These are phyloP conservation scores for Alternaria postmessia DNA, from an alignment of 2,329 filamentous ascomycete genomes.

Conservation along the genomic window DNA sequence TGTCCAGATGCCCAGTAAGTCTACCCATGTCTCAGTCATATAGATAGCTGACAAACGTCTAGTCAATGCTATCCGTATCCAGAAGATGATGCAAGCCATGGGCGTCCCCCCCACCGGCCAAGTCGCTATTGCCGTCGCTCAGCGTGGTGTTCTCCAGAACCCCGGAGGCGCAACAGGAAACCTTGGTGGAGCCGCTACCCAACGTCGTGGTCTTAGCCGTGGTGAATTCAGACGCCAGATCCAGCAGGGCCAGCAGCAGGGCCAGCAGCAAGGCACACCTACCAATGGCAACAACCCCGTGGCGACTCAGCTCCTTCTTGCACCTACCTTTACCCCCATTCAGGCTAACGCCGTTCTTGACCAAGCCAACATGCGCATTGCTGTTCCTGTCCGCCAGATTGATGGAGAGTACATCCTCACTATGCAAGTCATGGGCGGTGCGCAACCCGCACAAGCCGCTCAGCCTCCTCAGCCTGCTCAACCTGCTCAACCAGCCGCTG, in stretches of 20 bases:
- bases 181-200: slow-evolving; percentile 33
- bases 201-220: slow-evolving; percentile 33
- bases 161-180: slow-evolving; percentile 47
- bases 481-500: background rate
- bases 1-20: slow-evolving; percentile 48
- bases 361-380: slow-evolving; percentile 47
- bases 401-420: slow-evolving; percentile 50
- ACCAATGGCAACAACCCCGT: slow-evolving; percentile 46
- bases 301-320: slow-evolving; percentile 44
- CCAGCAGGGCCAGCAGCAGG: slow-evolving; percentile 31
- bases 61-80: slow-evolving; percentile 49
- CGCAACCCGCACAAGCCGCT: slow-evolving; percentile 1
- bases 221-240: slow-evolving; percentile 35
- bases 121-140: slow-evolving; percentile 47
- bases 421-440: slow-evolving; percentile 38
- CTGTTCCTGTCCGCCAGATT: slow-evolving; percentile 45
- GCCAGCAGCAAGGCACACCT: slow-evolving; percentile 29
- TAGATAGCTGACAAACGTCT: slow-evolving; percentile 18
- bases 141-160: slow-evolving; percentile 47
- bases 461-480: background rate
- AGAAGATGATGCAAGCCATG: slow-evolving; percentile 47
- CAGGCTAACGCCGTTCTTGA: slow-evolving; percentile 47
- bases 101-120: slow-evolving; percentile 42
- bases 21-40: no score
- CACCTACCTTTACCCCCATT: slow-evolving; percentile 48